Conservation (phyloP, 352 stramenopile genomes). For the Phytophthora aleatoria region DNA sequence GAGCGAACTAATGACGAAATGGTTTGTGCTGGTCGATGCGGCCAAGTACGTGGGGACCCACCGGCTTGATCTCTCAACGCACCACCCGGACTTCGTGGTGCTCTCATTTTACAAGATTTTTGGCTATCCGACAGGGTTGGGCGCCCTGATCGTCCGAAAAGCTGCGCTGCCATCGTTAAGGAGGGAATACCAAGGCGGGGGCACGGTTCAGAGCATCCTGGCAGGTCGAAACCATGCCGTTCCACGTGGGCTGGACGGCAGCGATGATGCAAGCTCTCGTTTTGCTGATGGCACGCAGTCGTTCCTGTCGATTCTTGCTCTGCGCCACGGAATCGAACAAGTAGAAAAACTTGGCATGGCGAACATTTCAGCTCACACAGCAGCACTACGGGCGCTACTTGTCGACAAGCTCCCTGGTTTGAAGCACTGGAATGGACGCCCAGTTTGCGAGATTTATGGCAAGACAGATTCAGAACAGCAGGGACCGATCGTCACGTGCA, state of each 20-base stretch:
- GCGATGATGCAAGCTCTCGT: constrained; percentile 18
- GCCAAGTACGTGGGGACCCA: constrained; percentile 71
- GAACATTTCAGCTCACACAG: constrained; percentile 53
- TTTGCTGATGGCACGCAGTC: constrained; percentile 72
- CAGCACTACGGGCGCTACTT: constrained; percentile 48
- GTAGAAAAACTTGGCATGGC: constrained; percentile 53
- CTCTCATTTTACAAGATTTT: constrained; percentile 90
- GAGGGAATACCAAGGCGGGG: constrained; percentile 70
- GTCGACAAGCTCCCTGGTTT: constrained; percentile 36
- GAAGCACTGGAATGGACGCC: constrained; percentile 56
- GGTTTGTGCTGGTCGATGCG: constrained; percentile 74
- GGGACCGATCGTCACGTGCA: constrained; percentile 65
- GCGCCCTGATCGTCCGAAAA: constrained; percentile 62
- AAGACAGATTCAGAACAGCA: constrained; percentile 9
- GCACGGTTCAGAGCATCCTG: constrained; percentile 67
- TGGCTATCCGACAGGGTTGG: constrained; percentile 72
- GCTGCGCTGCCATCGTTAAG: constrained; percentile 40
- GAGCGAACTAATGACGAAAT: constrained; percentile 26
- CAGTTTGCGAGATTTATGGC: constrained; percentile 69
- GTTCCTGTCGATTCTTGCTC: constrained; percentile 69
- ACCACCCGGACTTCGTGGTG: constrained; percentile 65
- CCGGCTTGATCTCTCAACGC: constrained; percentile 51
- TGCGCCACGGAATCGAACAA: constrained; percentile 56
- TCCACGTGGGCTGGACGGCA: constrained; percentile 32
- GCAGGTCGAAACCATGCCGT: constrained; percentile 46